phyloP scores from a whole-genome alignment of 768 basidiomycete species.

The Xerocomellus amylosporus region DNA sequence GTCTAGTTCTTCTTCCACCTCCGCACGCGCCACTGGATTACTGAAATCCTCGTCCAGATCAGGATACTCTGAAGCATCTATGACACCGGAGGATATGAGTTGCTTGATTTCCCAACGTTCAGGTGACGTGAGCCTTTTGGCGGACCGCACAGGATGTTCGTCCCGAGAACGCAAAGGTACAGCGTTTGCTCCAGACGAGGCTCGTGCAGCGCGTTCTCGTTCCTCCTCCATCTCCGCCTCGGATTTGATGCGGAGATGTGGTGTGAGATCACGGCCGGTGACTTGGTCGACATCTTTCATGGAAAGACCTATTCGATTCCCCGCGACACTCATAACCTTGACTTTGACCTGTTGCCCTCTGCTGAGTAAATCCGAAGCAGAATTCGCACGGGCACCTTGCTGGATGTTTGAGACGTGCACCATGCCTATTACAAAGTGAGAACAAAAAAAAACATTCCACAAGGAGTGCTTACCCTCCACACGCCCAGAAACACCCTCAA shows the following conservation, averaged over 20 bases:
- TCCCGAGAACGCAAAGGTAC: slow-evolving; percentile 66
- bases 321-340: slow-evolving; percentile 93
- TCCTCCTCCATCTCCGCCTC: slow-evolving; percentile 93
- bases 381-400: slow-evolving; percentile 77
- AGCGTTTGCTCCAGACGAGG: slow-evolving; percentile 82
- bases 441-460: neutral
- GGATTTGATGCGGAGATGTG: slow-evolving; percentile 91
- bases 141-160: slow-evolving; percentile 59
- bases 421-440: slow-evolving; percentile 63
- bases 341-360: slow-evolving; percentile 88
- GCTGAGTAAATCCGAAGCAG: slow-evolving; percentile 81
- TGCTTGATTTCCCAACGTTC: slow-evolving; percentile 99
- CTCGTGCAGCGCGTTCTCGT: slow-evolving; percentile 54
- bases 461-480: slow-evolving; percentile 72
- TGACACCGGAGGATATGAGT: slow-evolving; percentile 90
- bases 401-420: slow-evolving; percentile 95
- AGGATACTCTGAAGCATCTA: slow-evolving; percentile 91
- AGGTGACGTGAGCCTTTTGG: slow-evolving; percentile 89
- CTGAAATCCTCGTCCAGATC: slow-evolving; percentile 85
- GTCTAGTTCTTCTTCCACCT: slow-evolving; percentile 95
- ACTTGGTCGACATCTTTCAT: slow-evolving; percentile 98
- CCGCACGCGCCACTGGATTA: slow-evolving; percentile 73
- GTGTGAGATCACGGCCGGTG: slow-evolving; percentile 87
- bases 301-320: slow-evolving; percentile 76
- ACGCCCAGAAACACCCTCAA: slow-evolving; percentile 84